These are phyloP conservation scores for Tetragonia tetragonoides DNA, from an alignment of 148 eudicot species.

Conservation along the genomic window DNA sequence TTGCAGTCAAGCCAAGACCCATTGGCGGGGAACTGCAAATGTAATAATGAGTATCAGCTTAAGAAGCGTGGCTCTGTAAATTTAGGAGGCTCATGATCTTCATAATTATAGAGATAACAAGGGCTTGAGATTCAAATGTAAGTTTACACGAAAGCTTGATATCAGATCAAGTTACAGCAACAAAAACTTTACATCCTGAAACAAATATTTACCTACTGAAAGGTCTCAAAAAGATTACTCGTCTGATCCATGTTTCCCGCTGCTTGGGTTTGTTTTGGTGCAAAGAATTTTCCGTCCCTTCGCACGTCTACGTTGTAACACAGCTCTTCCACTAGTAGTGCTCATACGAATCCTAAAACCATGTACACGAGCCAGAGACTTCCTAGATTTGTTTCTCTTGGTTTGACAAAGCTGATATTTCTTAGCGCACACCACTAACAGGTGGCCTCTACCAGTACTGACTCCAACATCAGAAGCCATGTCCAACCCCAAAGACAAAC, in stretches of 20 bases:
- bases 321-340: slow-evolving; percentile 84
- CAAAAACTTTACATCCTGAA: slow-evolving; percentile 17
- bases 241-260: slow-evolving; percentile 55
- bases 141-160: slow-evolving; percentile 9
- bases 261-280: slow-evolving; percentile 68
- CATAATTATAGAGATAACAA: background rate
- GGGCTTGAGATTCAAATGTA: slow-evolving; percentile 2
- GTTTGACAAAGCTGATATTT: slow-evolving; percentile 74
- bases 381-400: slow-evolving; percentile 73
- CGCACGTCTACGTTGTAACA: slow-evolving; percentile 73
- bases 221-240: slow-evolving; percentile 8
- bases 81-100: background rate
- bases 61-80: too few relatives aligned
- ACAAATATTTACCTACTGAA: slow-evolving; percentile 21
- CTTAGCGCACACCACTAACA: slow-evolving; percentile 66
- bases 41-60: too few relatives aligned
- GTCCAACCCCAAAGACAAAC: slow-evolving; percentile 59
- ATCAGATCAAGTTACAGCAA: slow-evolving; percentile 6
- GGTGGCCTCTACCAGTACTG: slow-evolving; percentile 37
- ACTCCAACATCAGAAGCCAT: slow-evolving; percentile 35
- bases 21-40: too few relatives aligned
- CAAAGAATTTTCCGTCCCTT: slow-evolving; percentile 83
- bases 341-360: slow-evolving; percentile 81
- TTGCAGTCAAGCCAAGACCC: too few relatives aligned
- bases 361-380: slow-evolving; percentile 78